Percentiles rank a stretch among this genome's conserved stretches.
Evolutionary conservation across 805 yeast species (phyloP).

Genomic region (Lachancea kluyveri): DNA sequence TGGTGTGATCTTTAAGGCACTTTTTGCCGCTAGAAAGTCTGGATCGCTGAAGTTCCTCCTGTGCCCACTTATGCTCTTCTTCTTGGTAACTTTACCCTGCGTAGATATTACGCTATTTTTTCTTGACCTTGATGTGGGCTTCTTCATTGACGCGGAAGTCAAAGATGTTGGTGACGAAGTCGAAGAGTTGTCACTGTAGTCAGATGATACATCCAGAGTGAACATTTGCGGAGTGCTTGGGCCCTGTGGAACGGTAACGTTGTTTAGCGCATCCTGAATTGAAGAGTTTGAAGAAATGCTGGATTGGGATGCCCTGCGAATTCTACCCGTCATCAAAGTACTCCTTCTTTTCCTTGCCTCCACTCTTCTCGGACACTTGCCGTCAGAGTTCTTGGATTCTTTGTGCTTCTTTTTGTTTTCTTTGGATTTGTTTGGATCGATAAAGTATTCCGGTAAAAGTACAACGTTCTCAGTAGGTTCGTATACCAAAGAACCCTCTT

Average conservation of each 20-base stretch:
- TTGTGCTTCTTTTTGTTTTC: slow-evolving; percentile 19
- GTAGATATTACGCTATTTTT: too few species aligned
- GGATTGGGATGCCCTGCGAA: slow-evolving; percentile 18
- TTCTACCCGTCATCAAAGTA: slow-evolving; percentile 20
- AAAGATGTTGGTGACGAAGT: slow-evolving; percentile 7
- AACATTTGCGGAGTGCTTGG: slow-evolving; percentile 7
- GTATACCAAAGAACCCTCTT: slow-evolving; percentile 16
- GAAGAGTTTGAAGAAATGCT: slow-evolving; percentile 17
- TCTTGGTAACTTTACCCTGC: slow-evolving; percentile 8
- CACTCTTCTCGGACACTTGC: slow-evolving; percentile 8
- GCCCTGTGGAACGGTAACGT: slow-evolving; percentile 3
- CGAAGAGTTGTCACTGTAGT: slow-evolving; percentile 2
- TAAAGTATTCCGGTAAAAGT: slow-evolving; percentile 19
- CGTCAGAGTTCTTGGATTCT: slow-evolving; percentile 7
- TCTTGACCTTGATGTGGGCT: too few species aligned
- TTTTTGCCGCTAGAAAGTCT: too few species aligned
- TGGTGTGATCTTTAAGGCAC: too few species aligned
- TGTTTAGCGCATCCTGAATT: slow-evolving; percentile 13
- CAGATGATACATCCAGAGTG: slow-evolving; percentile 2
- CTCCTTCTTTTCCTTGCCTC: slow-evolving; percentile 21
- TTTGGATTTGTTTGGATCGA: slow-evolving; percentile 22
- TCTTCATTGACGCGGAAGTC: too few species aligned
- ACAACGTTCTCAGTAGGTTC: slow-evolving; percentile 20
- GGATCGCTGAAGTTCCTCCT: slow-evolving; percentile 6
- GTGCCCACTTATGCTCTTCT: slow-evolving; percentile 7